Base-by-base conservation (phyloP, 345 rosid genomes). In the Psidium guajava region DNA sequence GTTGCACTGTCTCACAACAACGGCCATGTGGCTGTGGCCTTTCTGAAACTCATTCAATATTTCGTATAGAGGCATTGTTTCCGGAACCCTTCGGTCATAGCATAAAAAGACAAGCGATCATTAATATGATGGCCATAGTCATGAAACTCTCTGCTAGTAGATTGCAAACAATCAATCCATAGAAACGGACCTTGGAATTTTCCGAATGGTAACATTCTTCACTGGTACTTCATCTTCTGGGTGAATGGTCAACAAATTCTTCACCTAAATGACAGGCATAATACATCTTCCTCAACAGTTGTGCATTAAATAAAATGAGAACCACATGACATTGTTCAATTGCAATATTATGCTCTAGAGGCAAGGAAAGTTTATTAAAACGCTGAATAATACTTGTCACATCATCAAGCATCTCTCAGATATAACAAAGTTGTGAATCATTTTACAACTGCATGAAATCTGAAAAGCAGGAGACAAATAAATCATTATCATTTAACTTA, bases 1-100 rank as follows among this genome's bases (percentile, higher is more conserved):
- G 87, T 90, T 90, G 87, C 89, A 89, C 82, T 84, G 92, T 83
- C 94, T 93, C 50, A 94, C 94, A 61, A 96, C 96, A 87, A 96
- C 97, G 36, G 99, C 99, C 99, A 97, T 97, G 87, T 97, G 99
- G 91, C 99, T 97, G 82, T 95, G 99, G 81, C 99, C 99, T 90
- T 97, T 97, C 88, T 97, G 99, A 89, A 97, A 97, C 91, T 97
- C 99, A 86, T 97, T 97, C 92, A 97, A 85, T 88, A 97, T 96
- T 89, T 97, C 99, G 88, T 97, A 97, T 73, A 97, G 88, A 42
- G 99, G 99, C 91, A 96, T 88, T 32, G 85, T 91, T 86, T 96
- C 99, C 83, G 85, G 92, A 87, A 97, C 97, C 92, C 99, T 36
- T 86, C 15, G 85, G 75, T 82, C 84, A 44, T 49, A 61, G 42